Conservation (phyloP, 2,329 filamentous ascomycete species). For the Lachnellula arida region DNA sequence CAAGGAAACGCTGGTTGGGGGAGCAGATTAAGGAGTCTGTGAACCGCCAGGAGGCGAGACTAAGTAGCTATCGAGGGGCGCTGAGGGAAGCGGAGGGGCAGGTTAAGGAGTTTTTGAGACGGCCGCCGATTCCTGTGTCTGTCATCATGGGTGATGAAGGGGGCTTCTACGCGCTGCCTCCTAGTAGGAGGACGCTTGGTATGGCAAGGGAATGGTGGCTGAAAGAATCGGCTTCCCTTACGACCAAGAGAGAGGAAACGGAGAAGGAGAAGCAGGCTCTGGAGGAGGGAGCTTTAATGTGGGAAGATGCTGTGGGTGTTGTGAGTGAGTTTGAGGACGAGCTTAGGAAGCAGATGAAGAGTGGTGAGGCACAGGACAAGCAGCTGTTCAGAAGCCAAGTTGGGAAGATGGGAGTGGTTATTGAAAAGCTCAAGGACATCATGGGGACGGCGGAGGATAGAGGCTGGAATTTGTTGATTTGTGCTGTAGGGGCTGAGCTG, state of each 20-base stretch:
- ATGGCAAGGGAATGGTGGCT: constrained; percentile 71
- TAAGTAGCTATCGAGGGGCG: constrained; percentile 67
- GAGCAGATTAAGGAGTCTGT: constrained; percentile 57
- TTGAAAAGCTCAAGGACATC: constrained; percentile 50
- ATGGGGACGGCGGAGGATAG: constrained; percentile 53
- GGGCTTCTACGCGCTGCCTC: constrained; percentile 53
- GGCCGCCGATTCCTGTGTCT: constrained; percentile 41
- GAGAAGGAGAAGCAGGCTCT: constrained; percentile 60
- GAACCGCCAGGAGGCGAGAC: constrained; percentile 63
- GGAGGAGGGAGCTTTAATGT: constrained; percentile 61
- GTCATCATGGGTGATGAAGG: constrained; percentile 29
- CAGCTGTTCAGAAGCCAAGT: constrained; percentile 44
- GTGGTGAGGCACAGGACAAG: constrained; percentile 34
- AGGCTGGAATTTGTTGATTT: constrained; percentile 71
- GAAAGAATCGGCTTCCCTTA: constrained; percentile 47
- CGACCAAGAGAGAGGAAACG: constrained; percentile 51
- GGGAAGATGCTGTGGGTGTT: constrained; percentile 56
- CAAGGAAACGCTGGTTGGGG: constrained; percentile 53
- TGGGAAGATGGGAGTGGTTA: constrained; percentile 51
- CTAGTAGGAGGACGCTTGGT: constrained; percentile 60
- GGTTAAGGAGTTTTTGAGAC: constrained; percentile 53
- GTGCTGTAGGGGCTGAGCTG: constrained; percentile 69
- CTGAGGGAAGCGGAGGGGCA: constrained; percentile 61
- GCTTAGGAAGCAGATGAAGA: constrained; percentile 52
- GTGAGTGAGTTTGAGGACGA: constrained; percentile 61